Base-by-base conservation (phyloP, 148 eudicot genomes). In the Cornus florida region DNA sequence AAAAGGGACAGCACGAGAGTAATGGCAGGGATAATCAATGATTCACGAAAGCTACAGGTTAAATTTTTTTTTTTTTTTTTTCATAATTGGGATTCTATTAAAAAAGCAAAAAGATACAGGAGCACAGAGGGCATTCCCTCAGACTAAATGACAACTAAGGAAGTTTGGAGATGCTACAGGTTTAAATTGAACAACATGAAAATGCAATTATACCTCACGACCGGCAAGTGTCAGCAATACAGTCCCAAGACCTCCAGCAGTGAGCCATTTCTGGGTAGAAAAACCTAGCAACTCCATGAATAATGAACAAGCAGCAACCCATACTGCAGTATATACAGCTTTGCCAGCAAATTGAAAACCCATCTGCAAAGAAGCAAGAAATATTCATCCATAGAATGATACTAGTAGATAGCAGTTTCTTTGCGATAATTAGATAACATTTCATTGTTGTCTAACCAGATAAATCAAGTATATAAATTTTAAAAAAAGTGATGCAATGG, bases 241-340 rank as follows among this genome's bases (percentile, higher is more conserved):
- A 65, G 98, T 95, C 83, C 98, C 98, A 83, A 95, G 96, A 72
- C 98, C 98, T 80, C 98, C 97, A 75, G 98, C 98, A 75, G 98
- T 95, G 57, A 95, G 85, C 92, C 91, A 95, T 84, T 78, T 95
- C 82, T 93, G 98, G 70, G 98, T 93, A 68, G 96, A 93, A 82
- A 95, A 93, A 75, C 98, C 98, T 82, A 95, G 84, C 86, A 95
- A 83, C 88, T 95, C 98, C 96, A 93, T 90, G 77, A 93, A 95
- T 82, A 95, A 87, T 70, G 94, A 87, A 79, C 87, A 87, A 74
- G 98, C 97, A 79, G 98, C 98, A 76, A 93, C 96, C 98, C 97
- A 95, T 31, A 95, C 96, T 57, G 96, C 95, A 78, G 92, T 79
- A 67, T 89, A 91, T 60, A 95, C 85, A 87, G 97, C 96, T 91